phyloP scores from a whole-genome alignment of 805 yeast species.

The Kodamaea restingae region DNA sequence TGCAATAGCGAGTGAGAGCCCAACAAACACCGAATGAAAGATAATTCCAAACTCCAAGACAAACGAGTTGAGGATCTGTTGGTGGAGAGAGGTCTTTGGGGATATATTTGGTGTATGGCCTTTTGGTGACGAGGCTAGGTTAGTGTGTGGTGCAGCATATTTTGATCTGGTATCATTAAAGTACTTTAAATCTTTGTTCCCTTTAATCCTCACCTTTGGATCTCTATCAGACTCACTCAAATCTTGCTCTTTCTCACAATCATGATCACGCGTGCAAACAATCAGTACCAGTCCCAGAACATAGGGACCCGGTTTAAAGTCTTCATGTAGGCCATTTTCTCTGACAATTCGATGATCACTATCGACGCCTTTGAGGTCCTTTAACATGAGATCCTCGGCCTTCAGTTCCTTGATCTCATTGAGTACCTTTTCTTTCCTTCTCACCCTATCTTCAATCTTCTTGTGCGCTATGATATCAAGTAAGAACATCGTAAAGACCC shows the following conservation, averaged over 20 bases:
- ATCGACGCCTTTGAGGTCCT: neutral
- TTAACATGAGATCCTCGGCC: neutral
- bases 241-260: constrained; percentile 1
- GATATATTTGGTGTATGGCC: too few relatives aligned
- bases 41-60: constrained; percentile 30
- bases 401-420: neutral
- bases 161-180: too few relatives aligned
- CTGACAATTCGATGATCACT: too few relatives aligned
- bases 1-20: constrained; percentile 30
- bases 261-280: too few relatives aligned
- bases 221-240: too few relatives aligned
- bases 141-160: too few relatives aligned
- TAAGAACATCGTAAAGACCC: constrained; percentile 27
- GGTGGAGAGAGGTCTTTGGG: too few relatives aligned
- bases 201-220: neutral
- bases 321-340: too few relatives aligned
- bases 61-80: constrained; percentile 53
- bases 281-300: too few relatives aligned
- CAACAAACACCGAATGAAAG: constrained; percentile 32
- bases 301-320: too few relatives aligned
- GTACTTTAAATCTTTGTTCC: neutral
- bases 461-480: constrained; percentile 25
- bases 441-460: constrained; percentile 9
- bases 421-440: neutral
- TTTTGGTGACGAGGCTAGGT: too few relatives aligned